Percentiles rank a stretch among this genome's conserved stretches.
These are phyloP conservation scores for Dicorynia guianensis DNA, from an alignment of 306 rosid genomes.

Conservation along the genomic window DNA sequence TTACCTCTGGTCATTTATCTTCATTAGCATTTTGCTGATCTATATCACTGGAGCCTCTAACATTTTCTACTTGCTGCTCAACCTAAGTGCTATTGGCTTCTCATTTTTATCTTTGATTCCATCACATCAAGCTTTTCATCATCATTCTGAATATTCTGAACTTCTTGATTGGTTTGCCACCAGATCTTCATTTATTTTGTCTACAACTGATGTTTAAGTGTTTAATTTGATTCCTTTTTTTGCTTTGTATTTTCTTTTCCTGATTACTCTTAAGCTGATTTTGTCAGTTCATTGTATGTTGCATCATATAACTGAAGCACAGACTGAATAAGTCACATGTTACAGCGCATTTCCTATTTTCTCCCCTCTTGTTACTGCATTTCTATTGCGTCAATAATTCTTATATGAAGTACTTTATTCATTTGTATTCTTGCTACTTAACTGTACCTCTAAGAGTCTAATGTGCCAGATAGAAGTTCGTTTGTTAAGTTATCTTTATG, in stretches of 20 bases:
- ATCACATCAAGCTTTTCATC: neutral
- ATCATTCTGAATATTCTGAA: neutral
- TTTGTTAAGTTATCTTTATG: neutral
- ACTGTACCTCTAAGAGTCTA: neutral
- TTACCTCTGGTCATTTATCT: conserved; percentile 18
- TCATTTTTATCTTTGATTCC: conserved; percentile 16
- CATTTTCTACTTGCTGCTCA: neutral
- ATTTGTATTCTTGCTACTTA: neutral
- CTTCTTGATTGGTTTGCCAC: neutral
- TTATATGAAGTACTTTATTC: neutral
- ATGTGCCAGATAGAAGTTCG: neutral
- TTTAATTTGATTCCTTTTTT: neutral
- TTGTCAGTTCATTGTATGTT: neutral
- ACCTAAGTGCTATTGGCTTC: neutral
- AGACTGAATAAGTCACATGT: neutral
- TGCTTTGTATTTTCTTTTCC: neutral
- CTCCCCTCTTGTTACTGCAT: neutral
- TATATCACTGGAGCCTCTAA: neutral
- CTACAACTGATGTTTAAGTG: neutral
- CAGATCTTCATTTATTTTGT: neutral
- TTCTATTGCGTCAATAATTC: neutral
- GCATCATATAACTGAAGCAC: neutral
- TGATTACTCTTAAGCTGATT: neutral
- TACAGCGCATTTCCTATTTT: neutral
- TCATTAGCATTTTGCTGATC: neutral